Evolutionary conservation across 495 filamentous ascomycete genomes (phyloP), one percentile per base, ranked within the genome.

Genomic region (Cercophora scortea): DNA sequence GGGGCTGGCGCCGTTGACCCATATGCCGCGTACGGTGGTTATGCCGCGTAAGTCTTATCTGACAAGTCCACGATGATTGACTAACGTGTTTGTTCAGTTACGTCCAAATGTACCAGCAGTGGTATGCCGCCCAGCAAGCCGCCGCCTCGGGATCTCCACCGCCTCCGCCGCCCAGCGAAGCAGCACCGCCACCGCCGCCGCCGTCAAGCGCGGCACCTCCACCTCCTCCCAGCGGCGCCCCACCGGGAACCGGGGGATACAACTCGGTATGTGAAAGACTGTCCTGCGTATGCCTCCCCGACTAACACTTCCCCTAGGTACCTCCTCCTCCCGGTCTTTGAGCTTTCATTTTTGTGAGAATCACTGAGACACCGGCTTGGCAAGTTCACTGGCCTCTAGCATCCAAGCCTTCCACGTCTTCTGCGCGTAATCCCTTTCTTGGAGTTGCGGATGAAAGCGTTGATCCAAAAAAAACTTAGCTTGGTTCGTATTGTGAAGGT

Each of bases 21-120:
- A 0, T 98, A 96, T 65, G 90, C 89, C 4, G 84, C 87, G 32
- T 96, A 94, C 55, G 93, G 93, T 51, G 93, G 93, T 25, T 93
- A 93, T 61, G 69, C 71, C 48, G 77, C 78, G 61, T 78, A 69
- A 61, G 63, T 75, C 13, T 7, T 12, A 39, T 9, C n/a, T 32
- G 3, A 12, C 9, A 11, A 8, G 35, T 39, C 48, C 25, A 19
- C n/a, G 8, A 32, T 15, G 18, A n/a, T 40, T 49, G 19, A 44
- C 49, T 44, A 35, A 50, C 38, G 25, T 15, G 25, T 13, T 41
- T 13, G 10, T 47, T 18, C 56, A 83, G 80, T 40, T 91, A 95
- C 52, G 74, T 88, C 46, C 81, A 86, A 50, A 65, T 74, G 60
- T 89, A 90, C 62, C 86, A 89, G 51, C 81, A 85, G 53, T 79